These are phyloP conservation scores for Paecilomyces formosus DNA, from an alignment of 2,329 filamentous ascomycete species.

Conservation along the genomic window DNA sequence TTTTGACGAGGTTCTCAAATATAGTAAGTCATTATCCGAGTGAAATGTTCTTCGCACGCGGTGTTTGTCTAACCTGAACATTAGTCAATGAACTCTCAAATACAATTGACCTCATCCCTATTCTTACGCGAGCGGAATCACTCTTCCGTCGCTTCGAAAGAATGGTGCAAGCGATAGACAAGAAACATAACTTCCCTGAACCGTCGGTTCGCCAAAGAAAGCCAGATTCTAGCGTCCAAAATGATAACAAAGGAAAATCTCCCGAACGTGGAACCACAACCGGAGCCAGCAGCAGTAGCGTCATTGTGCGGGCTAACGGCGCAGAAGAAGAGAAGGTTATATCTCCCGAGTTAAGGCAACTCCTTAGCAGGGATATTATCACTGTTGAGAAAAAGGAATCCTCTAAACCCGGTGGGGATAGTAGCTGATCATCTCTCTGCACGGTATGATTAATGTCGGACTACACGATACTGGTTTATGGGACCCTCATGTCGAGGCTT, in stretches of 20 bases:
- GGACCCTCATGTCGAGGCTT: not conserved
- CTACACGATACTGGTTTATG: not conserved
- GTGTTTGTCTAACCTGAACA: constrained; percentile 4
- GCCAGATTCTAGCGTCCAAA: constrained; percentile 16
- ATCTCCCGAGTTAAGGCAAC: constrained; percentile 53
- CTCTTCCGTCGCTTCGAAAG: constrained; percentile 84
- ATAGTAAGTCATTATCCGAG: constrained; percentile 53
- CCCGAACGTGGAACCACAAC: constrained; percentile 12
- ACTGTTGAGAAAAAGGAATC: constrained; percentile 41
- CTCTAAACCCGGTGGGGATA: constrained; percentile 15
- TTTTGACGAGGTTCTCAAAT: constrained; percentile 97
- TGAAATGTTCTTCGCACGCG: not conserved
- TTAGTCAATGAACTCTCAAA: constrained; percentile 89
- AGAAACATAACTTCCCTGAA: constrained; percentile 75
- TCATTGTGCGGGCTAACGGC: constrained; percentile 11
- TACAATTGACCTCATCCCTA: constrained; percentile 83
- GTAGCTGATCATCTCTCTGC: not conserved
- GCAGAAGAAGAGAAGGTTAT: constrained; percentile 44
- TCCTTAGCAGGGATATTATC: constrained; percentile 56
- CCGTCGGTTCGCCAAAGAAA: constrained; percentile 46
- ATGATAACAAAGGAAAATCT: constrained; percentile 25
- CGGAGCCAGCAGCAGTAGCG: constrained; percentile 18
- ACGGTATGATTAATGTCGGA: not conserved
- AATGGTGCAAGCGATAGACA: constrained; percentile 84
- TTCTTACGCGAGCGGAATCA: constrained; percentile 77